phyloP scores from a whole-genome alignment of 306 rosid species.

The Vigna reflexopilosa region DNA sequence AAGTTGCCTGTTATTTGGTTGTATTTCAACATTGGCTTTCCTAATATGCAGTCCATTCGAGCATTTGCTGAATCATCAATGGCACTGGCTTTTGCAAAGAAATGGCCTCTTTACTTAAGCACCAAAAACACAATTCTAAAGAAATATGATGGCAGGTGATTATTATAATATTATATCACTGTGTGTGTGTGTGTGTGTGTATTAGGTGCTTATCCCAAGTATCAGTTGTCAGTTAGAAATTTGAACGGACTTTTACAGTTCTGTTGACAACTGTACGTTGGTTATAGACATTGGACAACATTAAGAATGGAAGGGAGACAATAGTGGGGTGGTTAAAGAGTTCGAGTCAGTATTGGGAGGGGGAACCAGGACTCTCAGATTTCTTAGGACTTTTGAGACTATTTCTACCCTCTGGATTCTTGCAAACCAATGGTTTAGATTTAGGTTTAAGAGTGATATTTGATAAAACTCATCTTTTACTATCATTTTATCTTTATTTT shows the following conservation, averaged over 20 bases:
- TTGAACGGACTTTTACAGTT: not conserved
- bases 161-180: slow-evolving; percentile 30
- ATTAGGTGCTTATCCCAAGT: not conserved
- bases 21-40: slow-evolving; percentile 27
- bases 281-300: not conserved
- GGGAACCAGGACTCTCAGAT: not conserved
- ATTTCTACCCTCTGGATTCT: slow-evolving; percentile 4
- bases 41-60: slow-evolving; percentile 73
- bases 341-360: slow-evolving; percentile 14
- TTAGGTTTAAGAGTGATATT: slow-evolving; percentile 2
- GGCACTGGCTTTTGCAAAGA: slow-evolving; percentile 82
- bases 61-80: slow-evolving; percentile 96
- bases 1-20: slow-evolving; percentile 10
- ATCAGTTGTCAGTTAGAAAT: not conserved
- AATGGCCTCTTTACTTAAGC: slow-evolving; percentile 96
- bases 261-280: not conserved
- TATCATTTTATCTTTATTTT: not conserved
- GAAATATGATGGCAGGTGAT: slow-evolving; percentile 97
- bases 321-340: not conserved
- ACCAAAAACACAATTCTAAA: slow-evolving; percentile 96
- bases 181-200: not conserved
- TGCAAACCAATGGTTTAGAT: slow-evolving; percentile 12
- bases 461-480: not conserved
- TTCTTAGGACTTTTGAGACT: slow-evolving; percentile 7
- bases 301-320: not conserved